phyloP scores from a whole-genome alignment of 306 rosid genomes.

The Potentilla sterilis region DNA sequence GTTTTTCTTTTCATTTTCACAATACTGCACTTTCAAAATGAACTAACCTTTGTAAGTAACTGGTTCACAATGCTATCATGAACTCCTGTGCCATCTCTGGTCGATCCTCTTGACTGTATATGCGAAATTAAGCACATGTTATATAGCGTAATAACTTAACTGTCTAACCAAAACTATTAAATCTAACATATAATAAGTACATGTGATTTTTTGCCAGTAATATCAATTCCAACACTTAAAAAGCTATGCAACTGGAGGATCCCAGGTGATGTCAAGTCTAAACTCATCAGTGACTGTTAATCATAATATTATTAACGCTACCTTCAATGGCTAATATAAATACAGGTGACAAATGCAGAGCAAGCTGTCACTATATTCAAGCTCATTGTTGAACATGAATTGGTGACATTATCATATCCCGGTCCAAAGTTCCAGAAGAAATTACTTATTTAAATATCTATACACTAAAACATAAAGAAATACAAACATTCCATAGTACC shows the following conservation, averaged over 20 bases:
- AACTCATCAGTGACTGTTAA: not conserved
- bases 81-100: slow-evolving; percentile 98
- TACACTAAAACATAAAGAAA: not conserved
- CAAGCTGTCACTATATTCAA: not conserved
- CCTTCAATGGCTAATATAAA: not conserved
- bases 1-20: not conserved
- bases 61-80: slow-evolving; percentile 98
- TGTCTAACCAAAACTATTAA: not conserved
- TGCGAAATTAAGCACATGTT: slow-evolving; percentile 23
- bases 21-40: slow-evolving; percentile 18
- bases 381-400: not conserved
- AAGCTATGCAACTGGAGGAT: not conserved
- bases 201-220: not conserved
- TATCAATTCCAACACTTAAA: not conserved
- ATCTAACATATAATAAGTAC: not conserved
- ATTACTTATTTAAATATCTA: not conserved
- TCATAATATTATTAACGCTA: not conserved
- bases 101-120: slow-evolving; percentile 92
- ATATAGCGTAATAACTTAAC: slow-evolving; percentile 4
- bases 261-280: not conserved
- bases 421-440: not conserved
- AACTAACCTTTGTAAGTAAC: slow-evolving; percentile 90
- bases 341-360: not conserved
- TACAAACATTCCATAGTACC: not conserved
- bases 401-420: not conserved